Evolutionary conservation across 257 asterid genomes (phyloP).

Genomic region (Gardenia jasminoides): DNA sequence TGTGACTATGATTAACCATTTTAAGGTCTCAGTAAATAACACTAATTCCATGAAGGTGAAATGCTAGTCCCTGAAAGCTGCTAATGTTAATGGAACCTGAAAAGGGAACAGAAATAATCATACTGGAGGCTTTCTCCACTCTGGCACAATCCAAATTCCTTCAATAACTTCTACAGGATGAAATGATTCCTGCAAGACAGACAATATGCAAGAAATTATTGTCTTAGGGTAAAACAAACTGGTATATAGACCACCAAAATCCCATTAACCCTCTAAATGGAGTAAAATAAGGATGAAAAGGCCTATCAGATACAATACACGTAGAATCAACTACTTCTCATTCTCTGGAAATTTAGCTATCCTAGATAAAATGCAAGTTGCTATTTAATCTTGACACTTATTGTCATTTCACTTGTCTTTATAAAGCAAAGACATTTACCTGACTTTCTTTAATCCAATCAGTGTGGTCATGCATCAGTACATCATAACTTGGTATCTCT

Average conservation of each 20-base stretch:
- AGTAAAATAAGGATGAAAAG: neutral
- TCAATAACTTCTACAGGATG: constrained; percentile 70
- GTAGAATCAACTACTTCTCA: neutral
- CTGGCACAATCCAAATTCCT: constrained; percentile 92
- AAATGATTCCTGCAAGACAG: constrained; percentile 65
- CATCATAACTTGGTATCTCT: constrained; percentile 56
- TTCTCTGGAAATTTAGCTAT: neutral
- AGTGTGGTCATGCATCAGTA: constrained; percentile 61
- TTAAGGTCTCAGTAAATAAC: neutral
- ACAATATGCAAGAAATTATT: neutral
- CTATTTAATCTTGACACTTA: neutral
- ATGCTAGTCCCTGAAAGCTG: neutral
- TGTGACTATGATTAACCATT: neutral
- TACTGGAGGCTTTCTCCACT: constrained; percentile 84
- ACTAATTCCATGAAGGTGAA: neutral
- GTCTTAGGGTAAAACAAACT: neutral
- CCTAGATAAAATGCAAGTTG: neutral
- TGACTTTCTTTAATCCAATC: constrained; percentile 79
- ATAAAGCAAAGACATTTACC: constrained; percentile 34
- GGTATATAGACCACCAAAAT: neutral
- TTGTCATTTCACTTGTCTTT: neutral
- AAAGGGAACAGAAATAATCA: constrained; percentile 32
- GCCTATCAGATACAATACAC: neutral
- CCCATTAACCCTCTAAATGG: neutral
- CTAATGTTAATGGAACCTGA: neutral